phyloP scores from a whole-genome alignment of 1,139 yeast species.

The Zygoascus meyerae region DNA sequence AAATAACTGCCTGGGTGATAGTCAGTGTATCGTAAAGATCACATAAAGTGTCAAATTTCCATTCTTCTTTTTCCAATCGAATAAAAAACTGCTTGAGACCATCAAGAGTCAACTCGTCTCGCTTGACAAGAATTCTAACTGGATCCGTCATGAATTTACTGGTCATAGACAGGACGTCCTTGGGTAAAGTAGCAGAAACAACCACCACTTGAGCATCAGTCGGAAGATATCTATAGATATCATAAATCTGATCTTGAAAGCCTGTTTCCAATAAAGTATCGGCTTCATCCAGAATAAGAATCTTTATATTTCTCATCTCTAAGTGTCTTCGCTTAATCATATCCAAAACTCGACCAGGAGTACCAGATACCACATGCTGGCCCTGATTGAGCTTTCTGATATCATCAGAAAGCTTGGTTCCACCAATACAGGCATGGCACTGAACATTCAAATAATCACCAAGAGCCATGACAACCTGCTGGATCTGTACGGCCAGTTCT shows the following conservation, averaged over 20 bases:
- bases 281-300: conserved; percentile 88
- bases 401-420: conserved; percentile 79
- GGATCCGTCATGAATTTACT: conserved; percentile 87
- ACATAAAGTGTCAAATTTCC: conserved; percentile 93
- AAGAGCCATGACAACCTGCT: conserved; percentile 72
- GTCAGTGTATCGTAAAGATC: conserved; percentile 92
- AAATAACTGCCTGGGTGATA: conserved; percentile 91
- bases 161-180: conserved; percentile 81
- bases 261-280: conserved; percentile 90
- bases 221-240: conserved; percentile 75
- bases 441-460: conserved; percentile 80
- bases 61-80: conserved; percentile 84
- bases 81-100: conserved; percentile 86
- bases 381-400: conserved; percentile 65
- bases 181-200: conserved; percentile 86
- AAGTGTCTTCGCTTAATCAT: conserved; percentile 73
- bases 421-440: conserved; percentile 92
- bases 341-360: conserved; percentile 92
- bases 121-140: conserved; percentile 79
- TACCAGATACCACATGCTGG: conserved; percentile 91
- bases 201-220: conserved; percentile 85
- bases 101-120: conserved; percentile 82
- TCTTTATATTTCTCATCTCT: conserved; percentile 63
- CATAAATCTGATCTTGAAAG: conserved; percentile 87
- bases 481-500: conserved; percentile 87